phyloP scores from a whole-genome alignment of 805 yeast genomes.

The Myxozyma neglecta region DNA sequence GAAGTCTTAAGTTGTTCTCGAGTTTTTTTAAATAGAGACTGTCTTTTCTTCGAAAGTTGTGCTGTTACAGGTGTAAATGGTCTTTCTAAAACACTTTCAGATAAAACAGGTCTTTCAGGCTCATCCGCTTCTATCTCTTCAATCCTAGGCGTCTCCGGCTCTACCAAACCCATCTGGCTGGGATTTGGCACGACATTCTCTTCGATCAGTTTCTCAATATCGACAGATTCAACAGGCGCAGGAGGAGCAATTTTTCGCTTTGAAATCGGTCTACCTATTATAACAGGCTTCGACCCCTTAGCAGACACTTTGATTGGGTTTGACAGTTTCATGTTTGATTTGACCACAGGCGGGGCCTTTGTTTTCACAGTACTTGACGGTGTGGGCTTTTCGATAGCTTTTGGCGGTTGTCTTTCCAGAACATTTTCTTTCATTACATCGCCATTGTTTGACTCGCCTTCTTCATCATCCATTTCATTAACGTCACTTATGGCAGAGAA shows the following conservation, averaged over 20 bases:
- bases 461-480: neutral
- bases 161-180: neutral
- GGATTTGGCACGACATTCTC: constrained; percentile 8
- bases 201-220: constrained; percentile 13
- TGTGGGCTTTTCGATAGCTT: neutral
- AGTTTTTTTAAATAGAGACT: constrained; percentile 12
- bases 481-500: neutral
- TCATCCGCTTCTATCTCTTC: constrained; percentile 12
- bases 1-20: neutral
- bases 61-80: constrained; percentile 8
- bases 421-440: neutral
- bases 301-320: neutral
- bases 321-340: neutral
- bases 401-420: constrained; percentile 1
- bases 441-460: neutral
- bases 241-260: neutral
- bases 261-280: neutral
- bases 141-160: neutral
- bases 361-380: neutral
- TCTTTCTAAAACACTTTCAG: constrained; percentile 26
- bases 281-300: neutral
- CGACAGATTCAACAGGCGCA: constrained; percentile 5
- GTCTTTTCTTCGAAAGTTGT: neutral
- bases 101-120: constrained; percentile 11
- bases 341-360: neutral